Conservation (phyloP, 768 basidiomycete species). For the Tubosaeta sp. region DNA sequence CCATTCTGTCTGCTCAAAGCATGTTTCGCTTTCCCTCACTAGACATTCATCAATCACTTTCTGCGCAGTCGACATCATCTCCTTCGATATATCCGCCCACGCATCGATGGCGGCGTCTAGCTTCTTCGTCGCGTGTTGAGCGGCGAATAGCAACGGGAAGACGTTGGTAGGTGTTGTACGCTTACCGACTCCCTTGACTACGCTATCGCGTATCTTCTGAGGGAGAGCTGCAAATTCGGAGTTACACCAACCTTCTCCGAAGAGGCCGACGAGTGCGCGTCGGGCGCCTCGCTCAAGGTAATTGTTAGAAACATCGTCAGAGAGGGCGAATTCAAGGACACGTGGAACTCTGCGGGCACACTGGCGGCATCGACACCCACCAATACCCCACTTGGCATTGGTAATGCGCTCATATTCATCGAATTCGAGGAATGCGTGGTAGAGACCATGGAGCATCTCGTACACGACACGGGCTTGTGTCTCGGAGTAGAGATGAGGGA, state of each 20-base stretch:
- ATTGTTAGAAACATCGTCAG: slow-evolving; percentile 72
- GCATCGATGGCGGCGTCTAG: slow-evolving; percentile 56
- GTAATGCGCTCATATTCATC: slow-evolving; percentile 74
- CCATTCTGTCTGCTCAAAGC: slow-evolving; percentile 71
- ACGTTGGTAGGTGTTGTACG: slow-evolving; percentile 64
- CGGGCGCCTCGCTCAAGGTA: slow-evolving; percentile 69
- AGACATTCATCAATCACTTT: slow-evolving; percentile 61
- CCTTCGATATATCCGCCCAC: slow-evolving; percentile 36
- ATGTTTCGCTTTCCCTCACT: slow-evolving; percentile 52
- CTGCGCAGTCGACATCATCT: slow-evolving; percentile 64
- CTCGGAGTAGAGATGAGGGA: slow-evolving; percentile 72
- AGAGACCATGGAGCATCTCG: slow-evolving; percentile 89
- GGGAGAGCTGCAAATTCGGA: slow-evolving; percentile 73
- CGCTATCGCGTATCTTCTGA: slow-evolving; percentile 56
- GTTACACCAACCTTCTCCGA: slow-evolving; percentile 87
- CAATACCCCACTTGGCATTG: slow-evolving; percentile 73
- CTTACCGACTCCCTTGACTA: slow-evolving; percentile 72
- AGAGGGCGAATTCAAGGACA: slow-evolving; percentile 75
- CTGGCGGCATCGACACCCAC: slow-evolving; percentile 80
- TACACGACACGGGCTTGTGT: slow-evolving; percentile 77
- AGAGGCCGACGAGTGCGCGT: slow-evolving; percentile 74
- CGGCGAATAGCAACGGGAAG: slow-evolving; percentile 64
- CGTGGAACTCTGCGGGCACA: slow-evolving; percentile 79
- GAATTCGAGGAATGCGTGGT: slow-evolving; percentile 78
- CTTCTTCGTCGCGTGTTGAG: slow-evolving; percentile 56